Evolutionary conservation across 495 filamentous ascomycete genomes (phyloP).

Genomic region (Aspergillus campestris): DNA sequence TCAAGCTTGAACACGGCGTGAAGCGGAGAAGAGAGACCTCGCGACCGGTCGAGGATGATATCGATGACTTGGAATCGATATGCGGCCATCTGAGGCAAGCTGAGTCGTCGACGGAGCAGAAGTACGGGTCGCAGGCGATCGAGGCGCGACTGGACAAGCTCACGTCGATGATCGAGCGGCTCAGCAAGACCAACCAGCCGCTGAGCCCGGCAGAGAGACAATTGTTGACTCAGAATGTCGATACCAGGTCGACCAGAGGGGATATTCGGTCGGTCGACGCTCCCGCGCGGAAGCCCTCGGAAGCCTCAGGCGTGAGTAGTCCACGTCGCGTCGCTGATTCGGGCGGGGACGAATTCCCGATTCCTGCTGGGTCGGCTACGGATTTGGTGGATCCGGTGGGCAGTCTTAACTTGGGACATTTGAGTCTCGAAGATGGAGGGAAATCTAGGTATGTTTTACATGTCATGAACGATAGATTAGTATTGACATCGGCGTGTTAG

Average conservation of each 20-base stretch:
- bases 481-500: constrained; percentile 15
- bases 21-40: constrained; percentile 30
- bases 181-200: constrained; percentile 26
- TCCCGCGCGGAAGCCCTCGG: constrained; percentile 8
- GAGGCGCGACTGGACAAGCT: constrained; percentile 38
- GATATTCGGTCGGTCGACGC: constrained; percentile 13
- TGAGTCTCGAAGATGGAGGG: constrained; percentile 40
- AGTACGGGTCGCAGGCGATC: constrained; percentile 28
- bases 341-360: constrained; percentile 38
- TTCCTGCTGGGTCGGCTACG: constrained; percentile 36
- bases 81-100: constrained; percentile 25
- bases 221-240: constrained; percentile 13
- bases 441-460: constrained; percentile 29
- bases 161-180: constrained; percentile 37
- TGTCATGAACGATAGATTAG: not conserved
- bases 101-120: constrained; percentile 17
- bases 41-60: constrained; percentile 25
- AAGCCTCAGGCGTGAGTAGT: constrained; percentile 19
- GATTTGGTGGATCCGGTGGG: constrained; percentile 39
- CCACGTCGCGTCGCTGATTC: constrained; percentile 30
- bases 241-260: constrained; percentile 11
- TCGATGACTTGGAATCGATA: constrained; percentile 31
- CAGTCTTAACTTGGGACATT: constrained; percentile 38
- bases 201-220: constrained; percentile 19
- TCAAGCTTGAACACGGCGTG: constrained; percentile 20